Percentiles rank a stretch among this genome's conserved stretches.
Conservation (phyloP, 2,329 filamentous ascomycete species). For the Aspergillus latus region DNA sequence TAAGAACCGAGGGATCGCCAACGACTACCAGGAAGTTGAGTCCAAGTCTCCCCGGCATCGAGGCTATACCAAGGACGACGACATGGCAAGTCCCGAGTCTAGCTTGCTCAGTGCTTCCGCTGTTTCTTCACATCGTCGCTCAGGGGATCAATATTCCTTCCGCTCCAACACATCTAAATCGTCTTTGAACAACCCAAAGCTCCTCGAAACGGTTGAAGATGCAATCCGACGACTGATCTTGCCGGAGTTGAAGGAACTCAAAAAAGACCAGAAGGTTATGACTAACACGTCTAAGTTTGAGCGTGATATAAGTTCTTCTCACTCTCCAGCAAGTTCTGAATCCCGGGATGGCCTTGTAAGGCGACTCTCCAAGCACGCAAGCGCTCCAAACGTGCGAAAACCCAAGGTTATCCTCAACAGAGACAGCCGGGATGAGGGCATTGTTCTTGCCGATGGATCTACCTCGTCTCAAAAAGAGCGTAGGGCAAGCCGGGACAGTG, state of each 20-base stretch:
- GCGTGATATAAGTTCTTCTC: constrained; percentile 61
- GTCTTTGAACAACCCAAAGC: constrained; percentile 86
- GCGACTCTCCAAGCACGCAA: constrained; percentile 61
- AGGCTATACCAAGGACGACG: constrained; percentile 55
- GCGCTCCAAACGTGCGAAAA: constrained; percentile 60
- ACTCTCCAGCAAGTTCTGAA: constrained; percentile 56
- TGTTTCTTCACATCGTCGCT: constrained; percentile 54
- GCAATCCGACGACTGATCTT: constrained; percentile 86
- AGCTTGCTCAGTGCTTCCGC: constrained; percentile 61
- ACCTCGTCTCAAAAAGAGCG: constrained; percentile 55
- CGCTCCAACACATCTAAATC: constrained; percentile 62
- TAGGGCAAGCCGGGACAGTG: constrained; percentile 52
- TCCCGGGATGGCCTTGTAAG: constrained; percentile 57
- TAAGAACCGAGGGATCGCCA: constrained; percentile 48
- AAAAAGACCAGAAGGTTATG: constrained; percentile 81
- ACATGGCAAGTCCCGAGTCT: constrained; percentile 59
- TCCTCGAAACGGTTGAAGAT: constrained; percentile 89
- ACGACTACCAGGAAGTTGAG: constrained; percentile 46
- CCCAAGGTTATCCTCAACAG: constrained; percentile 62
- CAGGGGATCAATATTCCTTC: constrained; percentile 59
- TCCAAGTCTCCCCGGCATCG: constrained; percentile 49
- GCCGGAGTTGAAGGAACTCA: constrained; percentile 86
- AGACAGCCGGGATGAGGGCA: constrained; percentile 59
- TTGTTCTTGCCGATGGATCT: constrained; percentile 55
- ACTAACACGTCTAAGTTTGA: constrained; percentile 70